phyloP scores from a whole-genome alignment of 1,139 yeast genomes.

The Diutina sp. region DNA sequence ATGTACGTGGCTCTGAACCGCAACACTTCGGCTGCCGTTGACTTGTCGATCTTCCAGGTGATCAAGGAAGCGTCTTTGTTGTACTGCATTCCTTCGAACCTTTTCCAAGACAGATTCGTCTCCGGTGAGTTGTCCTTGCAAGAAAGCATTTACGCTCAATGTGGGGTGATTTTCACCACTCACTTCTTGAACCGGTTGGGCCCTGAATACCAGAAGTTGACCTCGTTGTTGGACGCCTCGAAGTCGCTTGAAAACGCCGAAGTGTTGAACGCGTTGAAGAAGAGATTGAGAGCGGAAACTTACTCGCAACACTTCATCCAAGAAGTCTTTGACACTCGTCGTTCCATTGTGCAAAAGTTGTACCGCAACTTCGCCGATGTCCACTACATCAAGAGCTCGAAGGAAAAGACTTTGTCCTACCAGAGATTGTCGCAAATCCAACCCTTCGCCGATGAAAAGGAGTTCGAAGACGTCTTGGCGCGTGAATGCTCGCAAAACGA shows the following conservation, averaged over 20 bases:
- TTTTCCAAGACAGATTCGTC: conserved; percentile 65
- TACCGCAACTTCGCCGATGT: conserved; percentile 88
- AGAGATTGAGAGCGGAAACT: conserved; percentile 86
- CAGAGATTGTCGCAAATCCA: conserved; percentile 73
- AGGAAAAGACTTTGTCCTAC: conserved; percentile 77
- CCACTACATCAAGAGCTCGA: conserved; percentile 66
- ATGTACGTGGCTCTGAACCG: conserved; percentile 61
- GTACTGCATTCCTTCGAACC: conserved; percentile 82
- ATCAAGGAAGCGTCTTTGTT: conserved; percentile 89
- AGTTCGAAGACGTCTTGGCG: conserved; percentile 54
- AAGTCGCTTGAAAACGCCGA: conserved; percentile 58
- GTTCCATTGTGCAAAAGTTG: conserved; percentile 65
- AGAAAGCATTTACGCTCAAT: conserved; percentile 89
- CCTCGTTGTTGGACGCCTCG: conserved; percentile 47
- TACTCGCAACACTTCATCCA: conserved; percentile 77
- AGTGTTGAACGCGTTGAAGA: conserved; percentile 68
- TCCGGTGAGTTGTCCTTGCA: conserved; percentile 77
- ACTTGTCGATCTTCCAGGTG: conserved; percentile 78
- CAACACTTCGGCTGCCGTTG: conserved; percentile 31
- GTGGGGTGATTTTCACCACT: conserved; percentile 83
- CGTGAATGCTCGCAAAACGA: conserved; percentile 73
- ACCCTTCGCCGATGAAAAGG: conserved; percentile 65
- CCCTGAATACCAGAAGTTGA: conserved; percentile 68
- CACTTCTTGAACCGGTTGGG: conserved; percentile 94
- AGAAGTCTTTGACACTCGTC: conserved; percentile 61